Evolutionary conservation across 2,329 filamentous ascomycete species (phyloP), one percentile per base, ranked within the genome.

Genomic region (Penicillium sp.): DNA sequence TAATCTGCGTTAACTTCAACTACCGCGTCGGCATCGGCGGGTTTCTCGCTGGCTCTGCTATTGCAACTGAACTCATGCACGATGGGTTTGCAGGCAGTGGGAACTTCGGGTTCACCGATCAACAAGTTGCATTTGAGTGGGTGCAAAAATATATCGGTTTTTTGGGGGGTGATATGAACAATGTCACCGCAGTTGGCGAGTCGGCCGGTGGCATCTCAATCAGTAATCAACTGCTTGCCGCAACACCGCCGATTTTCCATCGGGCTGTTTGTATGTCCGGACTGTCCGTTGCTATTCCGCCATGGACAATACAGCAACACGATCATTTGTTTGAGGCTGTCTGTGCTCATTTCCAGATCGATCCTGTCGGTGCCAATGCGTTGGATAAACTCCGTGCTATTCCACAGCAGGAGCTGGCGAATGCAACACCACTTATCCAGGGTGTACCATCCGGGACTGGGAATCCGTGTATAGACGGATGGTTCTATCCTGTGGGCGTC

Each of bases 71-170:
- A n/a, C 51, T 66, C 15, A 30, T 56, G 10, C 30, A 33, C 0
- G 62, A 66, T 17, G 61, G 63, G 10, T 44, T 51, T 33, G 30
- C 51, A 9, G 64, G 64, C 0, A 59, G 59, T 33, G 63, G 63
- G 0, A 80, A 79, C 54, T 74, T 74, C 49, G 72, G 71, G 0
- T 64, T 79, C 12, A 62, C 69, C 23, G 76, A 67, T 37, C 62
- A 67, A 43, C 59, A 64, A 24, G 57, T 66, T 1, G 64, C 60
- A 2, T 66, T 73, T 12, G 59, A 67, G 36, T 75, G 71, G 71
- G 63, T 72, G 1, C 61, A 67, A 29, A 49, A 58, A 12, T 67
- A 73, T 46, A 71, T 73, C 26, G 43, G 45, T 2, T 56, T 46
- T 10, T 62, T 74, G 15, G 69, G 70, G 7, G 71, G 71, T 9